Evolutionary conservation across 176 grass and related monocot genomes (phyloP).

Genomic region (Aegilops bicornis): DNA sequence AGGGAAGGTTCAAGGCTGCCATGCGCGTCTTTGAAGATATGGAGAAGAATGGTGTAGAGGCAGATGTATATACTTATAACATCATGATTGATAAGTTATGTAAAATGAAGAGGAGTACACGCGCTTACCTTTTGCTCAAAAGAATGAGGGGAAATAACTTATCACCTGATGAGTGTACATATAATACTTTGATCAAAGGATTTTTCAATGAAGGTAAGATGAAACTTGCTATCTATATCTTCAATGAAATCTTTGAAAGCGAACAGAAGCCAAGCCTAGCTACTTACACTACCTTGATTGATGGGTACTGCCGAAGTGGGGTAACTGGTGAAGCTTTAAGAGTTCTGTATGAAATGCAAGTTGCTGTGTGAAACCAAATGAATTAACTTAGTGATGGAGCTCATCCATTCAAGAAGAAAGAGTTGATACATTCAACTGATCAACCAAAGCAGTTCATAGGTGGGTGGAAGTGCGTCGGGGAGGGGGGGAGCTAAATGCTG

Average conservation of each 20-base stretch:
- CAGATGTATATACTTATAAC: slow-evolving; percentile 70
- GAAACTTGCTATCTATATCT: slow-evolving; percentile 45
- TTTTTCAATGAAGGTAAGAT: slow-evolving; percentile 68
- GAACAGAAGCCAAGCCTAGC: slow-evolving; percentile 45
- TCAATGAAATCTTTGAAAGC: slow-evolving; percentile 51
- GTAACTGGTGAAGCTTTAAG: slow-evolving; percentile 44
- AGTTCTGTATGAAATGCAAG: slow-evolving; percentile 60
- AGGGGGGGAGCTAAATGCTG: too few relatives aligned
- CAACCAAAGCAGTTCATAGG: too few relatives aligned
- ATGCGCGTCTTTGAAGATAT: slow-evolving; percentile 53
- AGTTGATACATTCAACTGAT: too few relatives aligned
- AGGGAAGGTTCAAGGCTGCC: slow-evolving; percentile 67
- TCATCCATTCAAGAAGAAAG: too few relatives aligned
- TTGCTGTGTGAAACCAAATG: slow-evolving; percentile 46
- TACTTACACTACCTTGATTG: slow-evolving; percentile 72
- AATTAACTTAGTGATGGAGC: slow-evolving; percentile 34
- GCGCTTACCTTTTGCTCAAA: slow-evolving; percentile 70
- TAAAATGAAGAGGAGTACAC: slow-evolving; percentile 51
- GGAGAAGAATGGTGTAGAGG: slow-evolving; percentile 43
- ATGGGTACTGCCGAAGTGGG: slow-evolving; percentile 66
- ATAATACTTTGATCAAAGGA: slow-evolving; percentile 76
- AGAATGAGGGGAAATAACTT: slow-evolving; percentile 55
- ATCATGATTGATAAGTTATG: slow-evolving; percentile 65
- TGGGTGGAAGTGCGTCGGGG: too few relatives aligned
- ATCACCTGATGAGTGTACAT: slow-evolving; percentile 63